A percentile compares a stretch with the other conserved stretches of the same genome.
Conservation (phyloP, 2,329 filamentous ascomycete species). For the Sordariomycetes sp. region DNA sequence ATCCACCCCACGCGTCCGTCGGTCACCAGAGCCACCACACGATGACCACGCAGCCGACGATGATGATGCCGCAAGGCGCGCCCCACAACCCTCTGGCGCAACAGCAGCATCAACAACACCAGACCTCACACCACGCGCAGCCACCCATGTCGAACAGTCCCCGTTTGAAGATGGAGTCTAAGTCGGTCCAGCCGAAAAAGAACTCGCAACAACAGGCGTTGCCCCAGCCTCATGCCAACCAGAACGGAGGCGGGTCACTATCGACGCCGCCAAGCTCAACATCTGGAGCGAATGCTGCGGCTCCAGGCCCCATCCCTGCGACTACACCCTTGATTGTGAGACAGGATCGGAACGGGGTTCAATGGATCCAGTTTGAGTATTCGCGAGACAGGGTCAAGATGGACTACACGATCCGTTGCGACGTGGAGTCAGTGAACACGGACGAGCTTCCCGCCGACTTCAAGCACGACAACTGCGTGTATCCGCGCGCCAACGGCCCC, state of each 20-base stretch:
- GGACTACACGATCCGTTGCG: slow-evolving; percentile 97
- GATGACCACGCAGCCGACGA: slow-evolving; percentile 50
- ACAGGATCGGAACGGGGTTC: slow-evolving; percentile 91
- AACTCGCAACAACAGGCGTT: slow-evolving; percentile 26
- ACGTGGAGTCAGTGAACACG: slow-evolving; percentile 91
- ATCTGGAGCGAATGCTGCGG: slow-evolving; percentile 62
- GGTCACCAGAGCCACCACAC: slow-evolving; percentile 27
- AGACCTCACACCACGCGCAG: slow-evolving; percentile 24
- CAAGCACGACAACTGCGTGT: slow-evolving; percentile 97
- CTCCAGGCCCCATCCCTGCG: slow-evolving; percentile 89
- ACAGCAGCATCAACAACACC: slow-evolving; percentile 20
- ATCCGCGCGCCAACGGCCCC: slow-evolving; percentile 83
- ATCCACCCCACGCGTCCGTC: slow-evolving; percentile 41
- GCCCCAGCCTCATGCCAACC: slow-evolving; percentile 19
- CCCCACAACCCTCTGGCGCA: slow-evolving; percentile 46
- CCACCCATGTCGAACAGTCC: slow-evolving; percentile 47
- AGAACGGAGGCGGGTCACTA: slow-evolving; percentile 25
- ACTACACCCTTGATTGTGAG: slow-evolving; percentile 89
- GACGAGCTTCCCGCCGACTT: slow-evolving; percentile 77
- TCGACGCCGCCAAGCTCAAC: slow-evolving; percentile 31
- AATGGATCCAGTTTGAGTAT: slow-evolving; percentile 99
- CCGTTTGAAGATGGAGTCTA: slow-evolving; percentile 48
- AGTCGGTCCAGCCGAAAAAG: slow-evolving; percentile 49
- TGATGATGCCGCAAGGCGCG: slow-evolving; percentile 51
- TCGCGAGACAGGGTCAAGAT: slow-evolving; percentile 96